Evolutionary conservation across 2,329 filamentous ascomycete genomes (phyloP).

Genomic region (Metarhizium anisopliae): DNA sequence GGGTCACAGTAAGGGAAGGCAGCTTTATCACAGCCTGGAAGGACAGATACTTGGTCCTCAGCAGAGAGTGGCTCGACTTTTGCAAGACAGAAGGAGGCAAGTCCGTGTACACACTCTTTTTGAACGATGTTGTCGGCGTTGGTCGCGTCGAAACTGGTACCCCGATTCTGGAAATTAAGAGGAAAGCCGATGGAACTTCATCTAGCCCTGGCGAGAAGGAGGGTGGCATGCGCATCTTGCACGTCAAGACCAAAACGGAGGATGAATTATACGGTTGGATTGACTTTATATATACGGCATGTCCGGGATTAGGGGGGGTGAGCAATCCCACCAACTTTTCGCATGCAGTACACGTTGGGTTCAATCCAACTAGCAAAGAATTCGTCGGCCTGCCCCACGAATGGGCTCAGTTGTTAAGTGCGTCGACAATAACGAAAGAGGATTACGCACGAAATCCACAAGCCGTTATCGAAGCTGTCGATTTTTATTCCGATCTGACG

Average conservation of each 20-base stretch:
- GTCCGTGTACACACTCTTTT: conserved; percentile 67
- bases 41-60: conserved; percentile 79
- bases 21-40: conserved; percentile 77
- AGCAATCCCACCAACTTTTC: conserved; percentile 97
- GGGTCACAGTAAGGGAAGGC: conserved; percentile 81
- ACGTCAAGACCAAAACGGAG: conserved; percentile 86
- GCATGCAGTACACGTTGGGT: conserved; percentile 91
- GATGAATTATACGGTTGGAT: conserved; percentile 98
- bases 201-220: conserved; percentile 68
- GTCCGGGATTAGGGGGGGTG: conserved; percentile 94
- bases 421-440: conserved; percentile 92
- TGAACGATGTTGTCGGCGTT: conserved; percentile 81
- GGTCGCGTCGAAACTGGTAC: conserved; percentile 81
- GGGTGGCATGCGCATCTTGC: conserved; percentile 68
- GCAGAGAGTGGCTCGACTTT: conserved; percentile 87
- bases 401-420: conserved; percentile 91
- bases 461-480: conserved; percentile 67
- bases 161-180: conserved; percentile 89
- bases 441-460: conserved; percentile 95
- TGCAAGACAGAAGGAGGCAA: conserved; percentile 84
- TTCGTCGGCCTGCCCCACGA: conserved; percentile 89
- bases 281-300: conserved; percentile 89
- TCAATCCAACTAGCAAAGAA: conserved; percentile 85
- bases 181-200: conserved; percentile 56
- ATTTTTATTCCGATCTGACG: conserved; percentile 75